Evolutionary conservation across 352 stramenopile species (phyloP), one percentile per base, ranked within the genome.

Genomic region (Pythium dissimile): DNA sequence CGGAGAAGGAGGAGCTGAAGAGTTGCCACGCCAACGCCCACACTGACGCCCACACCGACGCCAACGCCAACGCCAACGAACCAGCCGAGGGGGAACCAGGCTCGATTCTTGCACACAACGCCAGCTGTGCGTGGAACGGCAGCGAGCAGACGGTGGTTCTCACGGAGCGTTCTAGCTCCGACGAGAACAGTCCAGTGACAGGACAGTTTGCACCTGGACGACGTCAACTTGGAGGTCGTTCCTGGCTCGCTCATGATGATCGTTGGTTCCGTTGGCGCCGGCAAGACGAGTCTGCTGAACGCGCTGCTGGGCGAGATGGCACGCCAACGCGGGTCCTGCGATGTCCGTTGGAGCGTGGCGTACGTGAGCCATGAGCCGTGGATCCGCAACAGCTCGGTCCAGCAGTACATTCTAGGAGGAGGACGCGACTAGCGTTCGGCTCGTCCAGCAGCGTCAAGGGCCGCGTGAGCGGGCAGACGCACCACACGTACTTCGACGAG

Each of bases 201-300:
- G 44, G 41, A 59, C 23, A 61, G 15, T 26, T 82, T 82, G 47
- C 24, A 38, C 11, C 51, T 78, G 11, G 46, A 71, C 13, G 53
- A 37, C 21, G 35, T 86, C 35, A 76, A 77, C 49, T 59, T 97
- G 21, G 54, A 89, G 23, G 75, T 88, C 26, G 59, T 82, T 9
- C 62, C 68, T 9, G 89, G 85, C 0, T 59, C 60, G 27, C 64
- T 86, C 5, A 72, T 80, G 1, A 80, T 82, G 65, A 65, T 84
- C 39, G 73, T 84, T 6, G 72, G 72, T 0, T 65, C 64, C 0
- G 72, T 81, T 1, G 72, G 72, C 15, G 52, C 56, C 1, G 73
- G 73, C 42, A 82, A 82, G 57, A 68, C 73, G 8, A 79, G 70
- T 41, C 54, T 82, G 20, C 23, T 82, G 15, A 71, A 64, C 24